These are phyloP conservation scores for Wickerhamomyces mucosus DNA, from an alignment of 805 yeast genomes.

Conservation along the genomic window DNA sequence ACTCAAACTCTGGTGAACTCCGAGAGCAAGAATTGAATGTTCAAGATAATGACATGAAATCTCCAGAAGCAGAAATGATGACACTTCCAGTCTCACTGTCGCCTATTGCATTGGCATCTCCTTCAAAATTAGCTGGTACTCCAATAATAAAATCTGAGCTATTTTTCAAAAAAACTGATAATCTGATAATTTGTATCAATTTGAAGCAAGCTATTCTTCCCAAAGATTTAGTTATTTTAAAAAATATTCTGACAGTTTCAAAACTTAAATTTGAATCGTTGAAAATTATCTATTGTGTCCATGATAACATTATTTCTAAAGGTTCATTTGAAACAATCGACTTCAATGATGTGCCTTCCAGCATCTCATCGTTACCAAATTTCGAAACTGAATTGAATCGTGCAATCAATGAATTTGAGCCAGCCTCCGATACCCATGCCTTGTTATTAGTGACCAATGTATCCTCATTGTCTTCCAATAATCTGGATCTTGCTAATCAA, in stretches of 20 bases:
- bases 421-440: no score
- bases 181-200: slow-evolving; percentile 12
- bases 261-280: slow-evolving; percentile 7
- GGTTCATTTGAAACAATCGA: neutral
- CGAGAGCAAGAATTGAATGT: no score
- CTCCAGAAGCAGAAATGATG: no score
- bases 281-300: slow-evolving; percentile 7
- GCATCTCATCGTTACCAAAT: no score
- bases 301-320: slow-evolving; percentile 1
- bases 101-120: slow-evolving; percentile 9
- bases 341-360: neutral
- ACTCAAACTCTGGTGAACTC: neutral
- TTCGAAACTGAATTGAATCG: no score
- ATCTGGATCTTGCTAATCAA: no score
- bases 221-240: slow-evolving; percentile 5
- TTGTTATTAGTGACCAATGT: no score
- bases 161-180: slow-evolving; percentile 9
- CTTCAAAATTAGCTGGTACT: slow-evolving; percentile 5
- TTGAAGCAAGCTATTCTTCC: slow-evolving; percentile 7
- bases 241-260: slow-evolving; percentile 16
- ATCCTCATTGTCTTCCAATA: no score
- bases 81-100: slow-evolving; percentile 17
- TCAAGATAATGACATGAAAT: no score
- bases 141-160: no score
- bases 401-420: no score